A percentile compares a stretch with the other conserved stretches of the same genome.
Evolutionary conservation across 2,329 filamentous ascomycete species (phyloP).

Genomic region (Cadophora gregata): DNA sequence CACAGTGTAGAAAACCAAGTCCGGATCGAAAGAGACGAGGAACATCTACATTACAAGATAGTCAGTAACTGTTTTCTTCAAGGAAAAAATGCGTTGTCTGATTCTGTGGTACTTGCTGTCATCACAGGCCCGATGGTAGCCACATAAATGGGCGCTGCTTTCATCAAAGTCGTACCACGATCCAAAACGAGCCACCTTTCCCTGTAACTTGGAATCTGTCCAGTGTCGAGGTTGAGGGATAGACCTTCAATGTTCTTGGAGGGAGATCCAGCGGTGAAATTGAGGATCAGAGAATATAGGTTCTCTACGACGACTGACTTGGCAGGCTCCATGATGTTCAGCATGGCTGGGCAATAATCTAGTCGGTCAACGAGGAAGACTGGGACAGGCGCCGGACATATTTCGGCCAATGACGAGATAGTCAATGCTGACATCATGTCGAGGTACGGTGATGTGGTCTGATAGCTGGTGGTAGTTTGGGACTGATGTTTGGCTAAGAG

Average conservation of each 20-base stretch:
- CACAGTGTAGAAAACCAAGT: too few species aligned
- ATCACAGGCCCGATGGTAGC: background rate
- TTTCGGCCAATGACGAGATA: background rate
- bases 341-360: background rate
- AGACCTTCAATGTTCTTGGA: background rate
- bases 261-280: background rate
- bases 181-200: background rate
- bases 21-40: too few species aligned
- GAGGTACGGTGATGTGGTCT: too few species aligned
- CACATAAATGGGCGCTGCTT: background rate
- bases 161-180: background rate
- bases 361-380: background rate
- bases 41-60: too few species aligned
- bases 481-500: background rate
- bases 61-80: background rate
- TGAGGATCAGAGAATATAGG: background rate
- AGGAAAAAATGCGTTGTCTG: background rate
- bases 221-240: background rate
- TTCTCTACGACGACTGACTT: background rate
- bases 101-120: background rate
- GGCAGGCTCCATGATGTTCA: background rate
- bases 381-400: background rate
- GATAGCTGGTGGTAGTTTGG: background rate
- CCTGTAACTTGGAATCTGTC: background rate
- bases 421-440: background rate